Evolutionary conservation across 164 flowering plant genomes (phyloP).

Genomic region (Umbilicus rupestris): DNA sequence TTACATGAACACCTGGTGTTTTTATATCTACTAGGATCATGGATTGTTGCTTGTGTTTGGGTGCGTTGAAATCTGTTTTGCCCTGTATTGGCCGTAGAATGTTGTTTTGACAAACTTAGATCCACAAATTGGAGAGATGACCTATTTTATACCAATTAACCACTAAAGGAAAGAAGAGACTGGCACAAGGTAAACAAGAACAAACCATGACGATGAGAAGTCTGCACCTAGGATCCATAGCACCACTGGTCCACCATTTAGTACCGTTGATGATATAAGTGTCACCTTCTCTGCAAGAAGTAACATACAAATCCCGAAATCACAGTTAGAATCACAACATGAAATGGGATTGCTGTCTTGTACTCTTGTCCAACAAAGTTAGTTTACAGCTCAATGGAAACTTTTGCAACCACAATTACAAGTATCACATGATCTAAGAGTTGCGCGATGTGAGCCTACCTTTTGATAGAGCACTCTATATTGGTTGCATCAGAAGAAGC

Average conservation of each 20-base stretch:
- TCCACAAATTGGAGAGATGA: too few relatives aligned
- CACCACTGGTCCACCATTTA: conserved; percentile 99
- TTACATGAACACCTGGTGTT: conserved; percentile 66
- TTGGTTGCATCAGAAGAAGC: conserved; percentile 99
- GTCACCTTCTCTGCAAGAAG: conserved; percentile 56
- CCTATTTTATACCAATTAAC: conserved; percentile 4
- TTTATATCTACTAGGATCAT: conserved; percentile 85
- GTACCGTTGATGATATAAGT: conserved; percentile 74
- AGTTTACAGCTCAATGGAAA: background rate
- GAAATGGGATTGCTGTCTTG: background rate
- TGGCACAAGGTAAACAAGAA: conserved; percentile 12
- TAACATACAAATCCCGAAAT: background rate
- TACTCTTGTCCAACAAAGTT: background rate
- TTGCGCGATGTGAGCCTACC: conserved; percentile 29
- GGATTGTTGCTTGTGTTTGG: conserved; percentile 86
- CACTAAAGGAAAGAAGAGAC: conserved; percentile 1
- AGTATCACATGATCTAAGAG: background rate
- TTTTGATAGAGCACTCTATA: conserved; percentile 80
- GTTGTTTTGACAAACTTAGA: background rate
- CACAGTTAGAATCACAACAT: background rate
- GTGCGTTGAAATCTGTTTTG: conserved; percentile 71
- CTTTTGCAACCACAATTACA: background rate
- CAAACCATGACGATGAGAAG: conserved; percentile 91
- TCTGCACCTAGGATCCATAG: conserved; percentile 98
- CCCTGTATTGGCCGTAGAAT: conserved; percentile 47